These are phyloP conservation scores for Thelonectria blattea DNA, from an alignment of 2,329 filamentous ascomycete species.

Conservation along the genomic window DNA sequence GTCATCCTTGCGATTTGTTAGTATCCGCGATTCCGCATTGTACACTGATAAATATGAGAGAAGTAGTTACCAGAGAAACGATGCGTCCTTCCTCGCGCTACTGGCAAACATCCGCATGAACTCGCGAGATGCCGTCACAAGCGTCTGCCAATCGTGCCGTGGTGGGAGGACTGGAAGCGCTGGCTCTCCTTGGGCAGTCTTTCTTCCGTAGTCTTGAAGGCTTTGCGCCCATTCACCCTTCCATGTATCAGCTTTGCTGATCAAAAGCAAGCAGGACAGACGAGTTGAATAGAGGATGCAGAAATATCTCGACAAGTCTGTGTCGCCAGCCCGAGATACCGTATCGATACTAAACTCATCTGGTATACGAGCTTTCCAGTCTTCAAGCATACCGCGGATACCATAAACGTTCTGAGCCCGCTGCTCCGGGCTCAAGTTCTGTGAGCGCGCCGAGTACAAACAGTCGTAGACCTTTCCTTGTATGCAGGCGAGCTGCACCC, in stretches of 20 bases:
- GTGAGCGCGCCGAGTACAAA: not conserved
- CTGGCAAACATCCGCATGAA: conserved; percentile 12
- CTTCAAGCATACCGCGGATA: not conserved
- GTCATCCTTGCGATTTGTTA: conserved; percentile 7
- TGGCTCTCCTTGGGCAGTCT: not conserved
- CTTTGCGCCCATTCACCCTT: not conserved
- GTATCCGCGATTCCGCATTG: not conserved
- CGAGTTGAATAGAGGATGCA: conserved; percentile 17
- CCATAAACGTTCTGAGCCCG: not conserved
- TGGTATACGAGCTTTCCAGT: conserved; percentile 16
- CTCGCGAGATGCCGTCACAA: conserved; percentile 16
- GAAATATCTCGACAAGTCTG: not conserved
- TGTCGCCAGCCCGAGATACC: not conserved
- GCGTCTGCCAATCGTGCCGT: conserved; percentile 10
- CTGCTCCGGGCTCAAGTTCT: not conserved
- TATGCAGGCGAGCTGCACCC: conserved; percentile 22
- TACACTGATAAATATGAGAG: not conserved
- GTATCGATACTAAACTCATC: not conserved
- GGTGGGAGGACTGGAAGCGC: not conserved
- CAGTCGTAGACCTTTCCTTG: conserved; percentile 23
- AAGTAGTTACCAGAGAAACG: conserved; percentile 3
- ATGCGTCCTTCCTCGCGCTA: not conserved
- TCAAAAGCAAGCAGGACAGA: not conserved
- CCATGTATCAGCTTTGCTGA: conserved; percentile 10
- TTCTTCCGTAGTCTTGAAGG: conserved; percentile 2